A percentile compares a stretch with the other conserved stretches of the same genome.
These are phyloP conservation scores for Caloboletus inedulis DNA, from an alignment of 1,284 basidiomycete species.

Conservation along the genomic window DNA sequence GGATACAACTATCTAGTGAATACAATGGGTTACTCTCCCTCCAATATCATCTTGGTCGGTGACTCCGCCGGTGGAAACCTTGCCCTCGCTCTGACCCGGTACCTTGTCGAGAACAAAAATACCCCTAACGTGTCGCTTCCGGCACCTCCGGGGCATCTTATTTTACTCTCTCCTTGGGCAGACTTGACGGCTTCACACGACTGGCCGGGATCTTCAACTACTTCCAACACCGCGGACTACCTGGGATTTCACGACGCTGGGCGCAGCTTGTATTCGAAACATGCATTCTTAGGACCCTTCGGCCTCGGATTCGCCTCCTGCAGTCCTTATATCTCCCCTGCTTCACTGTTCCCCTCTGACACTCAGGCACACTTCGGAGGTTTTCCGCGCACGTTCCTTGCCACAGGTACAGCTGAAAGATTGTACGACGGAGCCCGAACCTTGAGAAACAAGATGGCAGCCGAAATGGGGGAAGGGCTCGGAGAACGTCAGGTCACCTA, in stretches of 20 bases:
- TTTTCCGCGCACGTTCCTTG: slow-evolving; percentile 38
- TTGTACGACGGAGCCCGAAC: slow-evolving; percentile 31
- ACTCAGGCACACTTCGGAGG: slow-evolving; percentile 25
- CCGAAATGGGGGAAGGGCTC: slow-evolving; percentile 42
- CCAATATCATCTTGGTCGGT: slow-evolving; percentile 52
- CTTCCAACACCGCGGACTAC: slow-evolving; percentile 21
- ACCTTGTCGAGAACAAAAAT: slow-evolving; percentile 34
- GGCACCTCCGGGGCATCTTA: slow-evolving; percentile 35
- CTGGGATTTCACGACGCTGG: slow-evolving; percentile 8
- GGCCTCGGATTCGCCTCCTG: slow-evolving; percentile 15
- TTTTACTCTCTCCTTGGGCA: slow-evolving; percentile 46
- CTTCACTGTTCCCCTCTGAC: slow-evolving; percentile 6
- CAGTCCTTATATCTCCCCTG: slow-evolving; percentile 19
- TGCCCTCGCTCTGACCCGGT: slow-evolving; percentile 43
- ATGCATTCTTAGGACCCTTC: slow-evolving; percentile 18
- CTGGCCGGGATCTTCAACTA: slow-evolving; percentile 26
- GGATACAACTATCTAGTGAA: slow-evolving; percentile 50
- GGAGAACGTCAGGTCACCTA: slow-evolving; percentile 39
- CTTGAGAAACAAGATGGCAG: slow-evolving; percentile 30
- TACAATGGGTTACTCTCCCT: slow-evolving; percentile 38
- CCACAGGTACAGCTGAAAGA: slow-evolving; percentile 34
- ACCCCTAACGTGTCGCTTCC: slow-evolving; percentile 30
- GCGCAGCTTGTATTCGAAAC: slow-evolving; percentile 10
- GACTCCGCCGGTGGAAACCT: slow-evolving; percentile 63
- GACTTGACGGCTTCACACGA: slow-evolving; percentile 37